Conservation (phyloP, 1,139 yeast genomes). For the Pneumocystis oryctolagi region DNA sequence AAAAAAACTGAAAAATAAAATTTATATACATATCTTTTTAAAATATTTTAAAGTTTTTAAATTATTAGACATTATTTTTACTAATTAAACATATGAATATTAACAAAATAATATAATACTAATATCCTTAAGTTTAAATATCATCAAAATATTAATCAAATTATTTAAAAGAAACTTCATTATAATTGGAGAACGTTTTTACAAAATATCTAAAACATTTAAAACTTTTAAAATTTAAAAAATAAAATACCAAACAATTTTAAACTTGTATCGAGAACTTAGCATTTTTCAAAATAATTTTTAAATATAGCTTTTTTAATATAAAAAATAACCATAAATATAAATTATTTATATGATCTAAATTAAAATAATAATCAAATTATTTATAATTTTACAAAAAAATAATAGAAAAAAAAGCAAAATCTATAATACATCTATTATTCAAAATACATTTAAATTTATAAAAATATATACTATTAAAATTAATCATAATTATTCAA, state of each 20-base stretch:
- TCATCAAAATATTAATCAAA: neutral
- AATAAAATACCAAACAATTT: too few species aligned
- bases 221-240: neutral
- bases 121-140: too few species aligned
- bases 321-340: neutral
- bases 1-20: neutral
- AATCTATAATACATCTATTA: neutral
- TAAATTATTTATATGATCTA: neutral
- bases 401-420: neutral
- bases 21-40: neutral
- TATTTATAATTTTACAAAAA: neutral
- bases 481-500: neutral
- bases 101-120: too few species aligned
- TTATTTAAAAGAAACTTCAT: too few species aligned
- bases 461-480: neutral
- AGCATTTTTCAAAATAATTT: too few species aligned
- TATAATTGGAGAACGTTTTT: too few species aligned
- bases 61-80: neutral
- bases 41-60: neutral
- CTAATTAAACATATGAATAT: too few species aligned
- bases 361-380: too few species aligned
- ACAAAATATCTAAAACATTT: neutral
- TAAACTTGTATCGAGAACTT: too few species aligned
- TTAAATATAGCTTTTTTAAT: neutral
- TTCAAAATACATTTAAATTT: neutral